Evolutionary conservation across 2,329 filamentous ascomycete species (phyloP).

Genomic region (Aureobasidium sp.): DNA sequence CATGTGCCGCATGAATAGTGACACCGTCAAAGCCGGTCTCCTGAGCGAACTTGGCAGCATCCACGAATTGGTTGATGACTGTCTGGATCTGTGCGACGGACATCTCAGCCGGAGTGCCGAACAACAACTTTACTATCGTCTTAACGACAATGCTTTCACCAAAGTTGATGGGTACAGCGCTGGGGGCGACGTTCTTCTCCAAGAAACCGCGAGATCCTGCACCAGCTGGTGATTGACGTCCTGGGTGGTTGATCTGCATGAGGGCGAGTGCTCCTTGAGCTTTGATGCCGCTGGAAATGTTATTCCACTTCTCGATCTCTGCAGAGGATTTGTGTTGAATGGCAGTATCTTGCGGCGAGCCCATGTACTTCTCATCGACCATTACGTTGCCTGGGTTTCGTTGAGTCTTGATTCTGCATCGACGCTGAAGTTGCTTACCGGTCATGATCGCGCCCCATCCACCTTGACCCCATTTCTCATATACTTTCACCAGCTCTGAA

Average conservation of each 20-base stretch:
- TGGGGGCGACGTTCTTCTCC: constrained; percentile 36
- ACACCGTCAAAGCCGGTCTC: constrained; percentile 46
- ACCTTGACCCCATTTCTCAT: constrained; percentile 32
- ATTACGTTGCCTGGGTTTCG: constrained; percentile 32
- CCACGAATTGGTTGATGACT: constrained; percentile 45
- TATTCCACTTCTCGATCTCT: constrained; percentile 21
- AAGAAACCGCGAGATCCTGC: constrained; percentile 30
- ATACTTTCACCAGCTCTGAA: background rate
- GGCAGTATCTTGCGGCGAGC: constrained; percentile 27
- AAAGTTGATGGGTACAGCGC: constrained; percentile 35
- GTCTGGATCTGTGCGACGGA: constrained; percentile 43
- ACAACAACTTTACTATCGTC: constrained; percentile 17
- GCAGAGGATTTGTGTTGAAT: constrained; percentile 26
- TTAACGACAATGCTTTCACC: constrained; percentile 20
- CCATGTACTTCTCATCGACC: constrained; percentile 10
- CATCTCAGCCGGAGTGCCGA: constrained; percentile 51
- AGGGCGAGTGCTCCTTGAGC: constrained; percentile 27
- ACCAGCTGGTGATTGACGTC: constrained; percentile 35
- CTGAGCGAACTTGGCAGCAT: constrained; percentile 41
- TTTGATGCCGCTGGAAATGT: background rate
- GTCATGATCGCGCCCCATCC: constrained; percentile 48
- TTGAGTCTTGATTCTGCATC: constrained; percentile 16
- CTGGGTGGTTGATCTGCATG: constrained; percentile 41
- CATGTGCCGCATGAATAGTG: constrained; percentile 45
- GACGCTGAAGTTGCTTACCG: constrained; percentile 18